Base-by-base conservation (phyloP, 2,329 filamentous ascomycete genomes). In the Xylariomycetidae sp. region DNA sequence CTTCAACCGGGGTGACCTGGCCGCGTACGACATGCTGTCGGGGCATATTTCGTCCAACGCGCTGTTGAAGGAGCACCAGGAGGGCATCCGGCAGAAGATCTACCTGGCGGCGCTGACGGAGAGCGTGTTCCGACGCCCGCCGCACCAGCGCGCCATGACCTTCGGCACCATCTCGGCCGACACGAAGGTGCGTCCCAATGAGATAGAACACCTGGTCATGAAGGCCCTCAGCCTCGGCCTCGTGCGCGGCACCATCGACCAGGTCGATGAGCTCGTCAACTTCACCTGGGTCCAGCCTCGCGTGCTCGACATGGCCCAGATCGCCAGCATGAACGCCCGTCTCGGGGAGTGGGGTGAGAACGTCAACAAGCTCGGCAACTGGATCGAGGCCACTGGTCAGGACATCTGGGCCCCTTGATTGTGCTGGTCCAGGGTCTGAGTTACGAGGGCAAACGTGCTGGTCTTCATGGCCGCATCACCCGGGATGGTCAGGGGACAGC, bases 221-320 rank as follows among this genome's bases (percentile, higher is more conserved):
- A 96, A 95, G 72, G 92, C 92, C n/a, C 65, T 98, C 52, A 95
- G 89, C 55, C 64, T 98, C 49, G 92, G 92, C 1, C 69, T 98
- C 48, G 68, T 98, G 48, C 77, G 83, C 48, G 92, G 92, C 28
- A 92, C 85, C 36, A 96, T 98, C 52, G 92, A 98, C 60, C 90
- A 98, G 66, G 92, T 98, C 19, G 87, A 87, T 29, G 82, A 89
- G 62, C 79, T 96, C 47, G 92, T 92, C 26, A 79, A 89, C 57
- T 95, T 98, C 63, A 90, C 90, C 53, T 98, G 92, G 92, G 92
- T 98, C 38, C 92, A 98, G 67, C 92, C 92, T 15, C 96, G 96
- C 74, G 89, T 98, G 19, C 67, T 98, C 47, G 92, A 96, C 60
- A 87, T 89, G 79, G 80, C 79, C 62, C 92, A 96, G 69, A 95